Evolutionary conservation across 2,329 filamentous ascomycete genomes (phyloP).

Genomic region (Pestalotiopsis sp.): DNA sequence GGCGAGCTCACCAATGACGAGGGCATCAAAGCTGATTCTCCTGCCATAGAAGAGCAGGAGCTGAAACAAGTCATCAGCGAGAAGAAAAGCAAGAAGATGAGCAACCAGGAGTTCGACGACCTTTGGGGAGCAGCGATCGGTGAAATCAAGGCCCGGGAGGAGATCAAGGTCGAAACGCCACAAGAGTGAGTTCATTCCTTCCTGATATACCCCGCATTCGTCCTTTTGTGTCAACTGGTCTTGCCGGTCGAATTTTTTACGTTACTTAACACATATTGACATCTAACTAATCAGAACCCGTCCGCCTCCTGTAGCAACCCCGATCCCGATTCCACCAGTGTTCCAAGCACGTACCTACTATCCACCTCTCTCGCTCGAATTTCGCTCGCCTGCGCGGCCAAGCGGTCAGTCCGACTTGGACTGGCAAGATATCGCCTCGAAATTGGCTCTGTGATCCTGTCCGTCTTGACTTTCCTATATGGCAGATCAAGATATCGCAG

Average conservation of each 20-base stretch:
- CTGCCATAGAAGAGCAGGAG: constrained; percentile 65
- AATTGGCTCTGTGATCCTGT: constrained; percentile 66
- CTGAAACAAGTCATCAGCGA: constrained; percentile 75
- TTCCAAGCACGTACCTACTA: constrained; percentile 66
- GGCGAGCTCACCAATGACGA: constrained; percentile 67
- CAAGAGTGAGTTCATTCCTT: constrained; percentile 41
- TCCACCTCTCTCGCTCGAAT: constrained; percentile 89
- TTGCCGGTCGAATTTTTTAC: not conserved
- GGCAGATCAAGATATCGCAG: constrained; percentile 62
- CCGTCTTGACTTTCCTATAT: constrained; percentile 57
- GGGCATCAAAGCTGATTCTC: constrained; percentile 58
- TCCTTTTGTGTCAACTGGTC: not conserved
- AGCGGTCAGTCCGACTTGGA: constrained; percentile 74
- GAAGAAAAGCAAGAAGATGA: constrained; percentile 81
- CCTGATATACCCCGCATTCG: constrained; percentile 12
- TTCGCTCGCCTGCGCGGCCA: constrained; percentile 80
- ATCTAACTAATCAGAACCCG: constrained; percentile 83
- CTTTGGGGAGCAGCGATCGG: constrained; percentile 75
- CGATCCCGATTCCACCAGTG: constrained; percentile 53
- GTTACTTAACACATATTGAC: constrained; percentile 46
- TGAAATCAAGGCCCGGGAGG: constrained; percentile 65
- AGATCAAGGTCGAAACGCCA: constrained; percentile 51
- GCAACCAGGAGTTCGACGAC: constrained; percentile 86
- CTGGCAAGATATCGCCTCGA: constrained; percentile 85
- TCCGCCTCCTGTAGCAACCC: constrained; percentile 70